Base-by-base conservation (phyloP, 805 yeast genomes). In the Maudiozyma serrabonitensis region DNA sequence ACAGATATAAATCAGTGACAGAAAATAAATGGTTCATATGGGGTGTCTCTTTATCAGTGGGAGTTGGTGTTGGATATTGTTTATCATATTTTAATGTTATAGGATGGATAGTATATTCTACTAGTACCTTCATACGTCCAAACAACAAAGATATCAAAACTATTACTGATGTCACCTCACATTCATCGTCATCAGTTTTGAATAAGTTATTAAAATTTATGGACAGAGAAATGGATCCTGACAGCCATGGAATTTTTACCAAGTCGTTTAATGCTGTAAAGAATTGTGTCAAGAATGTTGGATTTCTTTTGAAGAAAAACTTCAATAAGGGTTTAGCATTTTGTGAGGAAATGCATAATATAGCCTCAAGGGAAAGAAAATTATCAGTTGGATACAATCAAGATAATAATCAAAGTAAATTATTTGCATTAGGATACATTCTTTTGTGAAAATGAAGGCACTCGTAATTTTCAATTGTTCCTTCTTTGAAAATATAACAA, bases 21-120 rank as follows among this genome's bases (percentile, higher is more conserved):
- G 34, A 12, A 15, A 49, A 46, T 19, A 49, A 43, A 43, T 47
- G 51, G 54, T 25, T 51, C 19, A 32, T 57, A 12, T 61, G 63
- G 63, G 61, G 64, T 3, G 47, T 63, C 6, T 63, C 68, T 7
- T 43, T 63, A 8, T 56, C 66, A 1, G 53, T 62, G 1, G 67
- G 68, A 13, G 59, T 63, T 15, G 67, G 68, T 4, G 52, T 62
- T 9, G 67, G 67, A 2, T 63, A 58, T 46, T 63, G 58, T 49
- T 45, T 63, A 23, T 56, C 65, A 12, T 57, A 55, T 45, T 51
- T 56, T 37, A 52, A 54, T 23, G 54, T 60, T 2, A 5, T 21
- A 23, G 25, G 43, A 4, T 41, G 39, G 26, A n/a, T 41, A 13
- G 21, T 40, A 11, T 15, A 39, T 26, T 44, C 43, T 21, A 38